Evolutionary conservation across 2,329 filamentous ascomycete genomes (phyloP).

Genomic region (Cadophora sp.): DNA sequence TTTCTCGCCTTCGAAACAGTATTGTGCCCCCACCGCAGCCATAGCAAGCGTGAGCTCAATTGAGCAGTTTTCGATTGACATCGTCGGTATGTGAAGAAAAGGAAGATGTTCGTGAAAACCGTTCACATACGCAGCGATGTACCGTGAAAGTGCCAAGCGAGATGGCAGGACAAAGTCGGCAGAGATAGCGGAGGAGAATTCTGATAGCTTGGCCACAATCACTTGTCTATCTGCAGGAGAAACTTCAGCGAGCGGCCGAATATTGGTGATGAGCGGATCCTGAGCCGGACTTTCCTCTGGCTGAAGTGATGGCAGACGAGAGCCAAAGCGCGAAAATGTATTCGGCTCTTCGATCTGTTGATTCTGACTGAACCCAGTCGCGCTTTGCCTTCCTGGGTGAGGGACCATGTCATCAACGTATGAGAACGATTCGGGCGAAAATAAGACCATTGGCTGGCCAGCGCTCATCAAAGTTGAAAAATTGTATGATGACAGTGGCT

Average conservation of each 20-base stretch:
- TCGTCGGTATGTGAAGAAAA: slow-evolving; percentile 72
- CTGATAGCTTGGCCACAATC: slow-evolving; percentile 54
- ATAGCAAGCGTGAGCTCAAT: slow-evolving; percentile 73
- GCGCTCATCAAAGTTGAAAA: slow-evolving; percentile 54
- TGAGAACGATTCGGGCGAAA: slow-evolving; percentile 49
- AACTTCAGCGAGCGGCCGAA: slow-evolving; percentile 47
- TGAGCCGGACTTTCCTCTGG: slow-evolving; percentile 20
- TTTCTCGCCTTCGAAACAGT: slow-evolving; percentile 65
- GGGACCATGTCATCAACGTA: slow-evolving; percentile 41
- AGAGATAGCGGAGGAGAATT: slow-evolving; percentile 67
- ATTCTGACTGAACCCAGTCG: not conserved
- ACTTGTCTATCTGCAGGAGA: slow-evolving; percentile 58
- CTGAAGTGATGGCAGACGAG: slow-evolving; percentile 27
- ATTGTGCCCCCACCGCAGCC: slow-evolving; percentile 71
- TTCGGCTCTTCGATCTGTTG: slow-evolving; percentile 21
- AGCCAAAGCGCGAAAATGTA: slow-evolving; percentile 26
- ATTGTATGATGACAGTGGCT: slow-evolving; percentile 58
- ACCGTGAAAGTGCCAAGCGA: slow-evolving; percentile 70
- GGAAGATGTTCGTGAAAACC: slow-evolving; percentile 68
- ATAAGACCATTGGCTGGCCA: slow-evolving; percentile 59
- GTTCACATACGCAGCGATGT: slow-evolving; percentile 72
- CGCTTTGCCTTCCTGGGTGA: not conserved
- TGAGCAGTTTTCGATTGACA: slow-evolving; percentile 67
- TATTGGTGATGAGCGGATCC: slow-evolving; percentile 1
- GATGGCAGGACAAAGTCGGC: slow-evolving; percentile 72